These are phyloP conservation scores for Glutinoglossum americanum DNA, from an alignment of 495 filamentous ascomycete species.

Conservation along the genomic window DNA sequence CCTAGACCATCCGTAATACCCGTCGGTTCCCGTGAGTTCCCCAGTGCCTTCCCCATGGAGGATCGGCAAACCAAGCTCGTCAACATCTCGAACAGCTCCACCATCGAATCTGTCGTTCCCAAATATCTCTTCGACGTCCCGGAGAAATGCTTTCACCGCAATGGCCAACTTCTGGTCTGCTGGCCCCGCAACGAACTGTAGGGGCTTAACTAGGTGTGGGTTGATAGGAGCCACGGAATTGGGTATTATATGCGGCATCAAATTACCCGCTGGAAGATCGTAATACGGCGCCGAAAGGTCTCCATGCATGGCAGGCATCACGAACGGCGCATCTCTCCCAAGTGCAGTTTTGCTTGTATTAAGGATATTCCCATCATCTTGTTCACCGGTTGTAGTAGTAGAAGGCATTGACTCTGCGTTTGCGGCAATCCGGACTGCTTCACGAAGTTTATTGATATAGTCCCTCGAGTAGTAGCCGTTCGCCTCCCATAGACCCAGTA, in stretches of 20 bases:
- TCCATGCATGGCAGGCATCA: constrained; percentile 59
- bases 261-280: constrained; percentile 67
- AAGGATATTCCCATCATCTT: constrained; percentile 2
- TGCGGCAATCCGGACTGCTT: constrained; percentile 29
- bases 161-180: constrained; percentile 40
- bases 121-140: constrained; percentile 43
- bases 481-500: constrained; percentile 56
- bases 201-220: constrained; percentile 44
- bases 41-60: constrained; percentile 36
- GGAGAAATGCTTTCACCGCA: constrained; percentile 46
- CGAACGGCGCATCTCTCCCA: constrained; percentile 31
- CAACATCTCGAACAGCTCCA: constrained; percentile 28
- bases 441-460: constrained; percentile 37
- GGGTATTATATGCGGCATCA: constrained; percentile 56
- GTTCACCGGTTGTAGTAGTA: not conserved
- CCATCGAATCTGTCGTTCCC: constrained; percentile 18
- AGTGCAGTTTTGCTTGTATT: constrained; percentile 7
- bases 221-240: constrained; percentile 56
- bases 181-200: constrained; percentile 52
- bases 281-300: constrained; percentile 57
- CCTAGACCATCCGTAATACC: constrained; percentile 74
- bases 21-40: constrained; percentile 37
- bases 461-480: constrained; percentile 40
- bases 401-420: constrained; percentile 10
- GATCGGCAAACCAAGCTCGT: constrained; percentile 51